phyloP scores from a whole-genome alignment of 1,284 basidiomycete genomes.

The Rhodotorula glutinis region DNA sequence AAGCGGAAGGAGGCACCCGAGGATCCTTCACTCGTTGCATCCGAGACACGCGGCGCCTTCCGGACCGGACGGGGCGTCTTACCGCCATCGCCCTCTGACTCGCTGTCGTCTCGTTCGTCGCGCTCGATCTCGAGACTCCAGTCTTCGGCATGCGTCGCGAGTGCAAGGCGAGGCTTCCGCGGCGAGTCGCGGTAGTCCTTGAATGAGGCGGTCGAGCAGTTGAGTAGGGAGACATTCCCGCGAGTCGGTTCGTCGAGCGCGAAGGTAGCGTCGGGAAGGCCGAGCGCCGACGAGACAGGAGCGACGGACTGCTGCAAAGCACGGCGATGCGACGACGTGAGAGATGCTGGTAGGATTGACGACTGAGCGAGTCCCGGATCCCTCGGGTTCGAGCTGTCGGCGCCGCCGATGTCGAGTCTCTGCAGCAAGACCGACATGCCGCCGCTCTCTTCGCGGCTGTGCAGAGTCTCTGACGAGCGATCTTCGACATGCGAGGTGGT shows the following conservation, averaged over 20 bases:
- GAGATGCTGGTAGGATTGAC: background rate
- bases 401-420: background rate
- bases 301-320: background rate
- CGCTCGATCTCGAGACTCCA: background rate
- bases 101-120: background rate
- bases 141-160: conserved; percentile 1
- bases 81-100: background rate
- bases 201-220: conserved; percentile 11
- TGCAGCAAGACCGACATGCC: conserved; percentile 10
- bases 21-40: background rate
- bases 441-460: background rate
- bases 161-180: conserved; percentile 5
- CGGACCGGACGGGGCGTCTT: background rate
- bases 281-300: background rate
- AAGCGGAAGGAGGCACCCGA: conserved; percentile 1
- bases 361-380: background rate
- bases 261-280: conserved; percentile 1
- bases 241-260: background rate
- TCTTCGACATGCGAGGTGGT: background rate
- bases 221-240: background rate
- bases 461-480: background rate
- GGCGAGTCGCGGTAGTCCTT: conserved; percentile 19
- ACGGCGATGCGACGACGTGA: background rate
- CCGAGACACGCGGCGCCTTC: background rate
- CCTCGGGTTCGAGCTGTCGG: too few species aligned